These are phyloP conservation scores for Botrytis medusae DNA, from an alignment of 2,329 filamentous ascomycete species.

Conservation along the genomic window DNA sequence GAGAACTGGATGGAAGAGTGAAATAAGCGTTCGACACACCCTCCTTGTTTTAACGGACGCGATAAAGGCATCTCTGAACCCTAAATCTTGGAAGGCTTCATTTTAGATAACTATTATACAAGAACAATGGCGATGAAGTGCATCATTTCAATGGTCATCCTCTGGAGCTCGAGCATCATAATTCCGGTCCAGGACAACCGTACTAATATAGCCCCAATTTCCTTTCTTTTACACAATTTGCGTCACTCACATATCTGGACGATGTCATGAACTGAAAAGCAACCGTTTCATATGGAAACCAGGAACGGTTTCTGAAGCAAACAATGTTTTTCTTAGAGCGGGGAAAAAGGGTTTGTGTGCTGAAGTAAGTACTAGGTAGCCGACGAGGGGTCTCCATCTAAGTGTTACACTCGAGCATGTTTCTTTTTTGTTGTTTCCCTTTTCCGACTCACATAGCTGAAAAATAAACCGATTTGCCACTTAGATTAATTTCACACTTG, in stretches of 20 bases:
- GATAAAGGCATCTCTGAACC: constrained; percentile 94
- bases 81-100: constrained; percentile 54
- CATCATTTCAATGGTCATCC: neutral
- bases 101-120: constrained; percentile 8
- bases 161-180: neutral
- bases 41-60: constrained; percentile 98
- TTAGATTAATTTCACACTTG: neutral
- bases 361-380: neutral
- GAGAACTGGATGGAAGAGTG: constrained; percentile 70
- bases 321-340: neutral
- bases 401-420: neutral
- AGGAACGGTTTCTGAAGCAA: neutral
- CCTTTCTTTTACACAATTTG: neutral
- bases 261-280: too few relatives aligned
- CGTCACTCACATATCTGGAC: neutral
- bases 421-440: neutral
- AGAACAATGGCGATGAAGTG: neutral
- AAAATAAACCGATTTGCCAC: neutral
- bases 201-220: neutral
- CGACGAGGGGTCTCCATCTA: neutral
- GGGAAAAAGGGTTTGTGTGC: too few relatives aligned
- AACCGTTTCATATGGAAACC: neutral
- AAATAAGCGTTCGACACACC: constrained; percentile 99
- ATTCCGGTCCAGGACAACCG: neutral
- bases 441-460: neutral